These are phyloP conservation scores for Mortierella sp. DNA, from an alignment of 371 early-diverging fungal genomes.

Conservation along the genomic window DNA sequence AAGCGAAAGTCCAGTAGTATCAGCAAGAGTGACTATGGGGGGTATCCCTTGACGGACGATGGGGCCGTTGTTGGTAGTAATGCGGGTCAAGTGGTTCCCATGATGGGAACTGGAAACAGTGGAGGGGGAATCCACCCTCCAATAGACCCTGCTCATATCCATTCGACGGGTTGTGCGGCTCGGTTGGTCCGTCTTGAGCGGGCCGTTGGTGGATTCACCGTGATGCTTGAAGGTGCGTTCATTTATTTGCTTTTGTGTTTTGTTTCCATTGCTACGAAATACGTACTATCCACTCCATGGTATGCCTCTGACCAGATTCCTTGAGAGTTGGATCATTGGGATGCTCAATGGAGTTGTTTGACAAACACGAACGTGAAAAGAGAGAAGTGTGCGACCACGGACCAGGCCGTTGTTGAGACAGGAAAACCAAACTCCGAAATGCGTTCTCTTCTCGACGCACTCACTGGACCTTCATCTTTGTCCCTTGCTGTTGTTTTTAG, in stretches of 20 bases:
- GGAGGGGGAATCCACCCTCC: not conserved
- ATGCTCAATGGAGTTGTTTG: not conserved
- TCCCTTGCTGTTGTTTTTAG: slow-evolving; percentile 12
- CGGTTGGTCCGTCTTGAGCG: slow-evolving; percentile 33
- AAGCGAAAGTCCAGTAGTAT: slow-evolving; percentile 1
- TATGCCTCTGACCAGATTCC: not conserved
- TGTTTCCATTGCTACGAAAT: not conserved
- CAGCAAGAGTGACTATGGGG: slow-evolving; percentile 1
- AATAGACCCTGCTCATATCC: slow-evolving; percentile 13
- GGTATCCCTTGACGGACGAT: slow-evolving; percentile 4
- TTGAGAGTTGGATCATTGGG: not conserved
- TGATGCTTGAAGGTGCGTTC: slow-evolving; percentile 27
- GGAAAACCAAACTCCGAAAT: slow-evolving; percentile 11
- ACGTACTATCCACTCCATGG: no score
- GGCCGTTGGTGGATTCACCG: slow-evolving; percentile 32
- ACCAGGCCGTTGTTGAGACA: not conserved
- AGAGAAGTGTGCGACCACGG: slow-evolving; percentile 2
- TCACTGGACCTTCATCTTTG: not conserved
- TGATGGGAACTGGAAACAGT: not conserved
- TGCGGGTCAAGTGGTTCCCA: slow-evolving; percentile 22
- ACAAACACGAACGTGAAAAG: not conserved
- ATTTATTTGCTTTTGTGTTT: not conserved
- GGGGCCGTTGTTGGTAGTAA: slow-evolving; percentile 11
- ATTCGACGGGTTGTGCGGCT: slow-evolving; percentile 33
- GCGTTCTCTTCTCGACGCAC: not conserved